phyloP scores from a whole-genome alignment of 495 filamentous ascomycete genomes.

The Aspergillus ellipticus region DNA sequence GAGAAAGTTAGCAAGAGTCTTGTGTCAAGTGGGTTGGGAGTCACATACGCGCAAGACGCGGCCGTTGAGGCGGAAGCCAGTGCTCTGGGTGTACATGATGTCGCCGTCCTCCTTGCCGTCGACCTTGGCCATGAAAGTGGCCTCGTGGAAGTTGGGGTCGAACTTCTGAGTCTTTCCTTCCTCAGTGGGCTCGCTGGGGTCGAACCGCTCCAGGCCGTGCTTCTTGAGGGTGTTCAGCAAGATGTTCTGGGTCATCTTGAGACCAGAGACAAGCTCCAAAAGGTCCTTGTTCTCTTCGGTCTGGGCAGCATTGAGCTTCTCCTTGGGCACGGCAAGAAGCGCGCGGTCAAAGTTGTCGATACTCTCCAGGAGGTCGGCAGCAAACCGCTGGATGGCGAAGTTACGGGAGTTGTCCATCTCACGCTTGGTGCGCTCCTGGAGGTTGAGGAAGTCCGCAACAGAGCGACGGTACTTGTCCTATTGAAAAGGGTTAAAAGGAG shows the following conservation, averaged over 20 bases:
- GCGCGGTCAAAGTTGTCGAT: slow-evolving; percentile 98
- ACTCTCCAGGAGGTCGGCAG: slow-evolving; percentile 86
- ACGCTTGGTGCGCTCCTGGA: slow-evolving; percentile 89
- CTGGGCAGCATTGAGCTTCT: slow-evolving; percentile 55
- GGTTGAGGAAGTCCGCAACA: slow-evolving; percentile 94
- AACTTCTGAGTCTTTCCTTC: slow-evolving; percentile 61
- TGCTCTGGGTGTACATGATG: slow-evolving; percentile 89
- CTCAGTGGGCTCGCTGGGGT: slow-evolving; percentile 61
- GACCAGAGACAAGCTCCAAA: slow-evolving; percentile 74
- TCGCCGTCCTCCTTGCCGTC: slow-evolving; percentile 81
- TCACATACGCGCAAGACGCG: slow-evolving; percentile 69
- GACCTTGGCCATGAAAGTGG: slow-evolving; percentile 85
- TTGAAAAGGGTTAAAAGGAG: slow-evolving; percentile 4
- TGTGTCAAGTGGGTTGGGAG: background rate
- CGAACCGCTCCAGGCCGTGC: slow-evolving; percentile 89
- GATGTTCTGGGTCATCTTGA: slow-evolving; percentile 92
- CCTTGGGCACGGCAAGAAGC: slow-evolving; percentile 68
- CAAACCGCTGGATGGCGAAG: slow-evolving; percentile 93
- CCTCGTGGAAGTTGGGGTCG: slow-evolving; percentile 94
- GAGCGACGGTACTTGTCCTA: slow-evolving; percentile 91
- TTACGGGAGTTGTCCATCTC: slow-evolving; percentile 82
- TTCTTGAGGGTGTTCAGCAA: slow-evolving; percentile 85
- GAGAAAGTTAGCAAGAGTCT: slow-evolving; percentile 15
- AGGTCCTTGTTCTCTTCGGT: slow-evolving; percentile 59
- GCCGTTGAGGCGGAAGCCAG: slow-evolving; percentile 90